Percentiles rank a stretch among this genome's conserved stretches.
These are phyloP conservation scores for Emergomyces orientalis DNA, from an alignment of 2,329 filamentous ascomycete genomes.

Conservation along the genomic window DNA sequence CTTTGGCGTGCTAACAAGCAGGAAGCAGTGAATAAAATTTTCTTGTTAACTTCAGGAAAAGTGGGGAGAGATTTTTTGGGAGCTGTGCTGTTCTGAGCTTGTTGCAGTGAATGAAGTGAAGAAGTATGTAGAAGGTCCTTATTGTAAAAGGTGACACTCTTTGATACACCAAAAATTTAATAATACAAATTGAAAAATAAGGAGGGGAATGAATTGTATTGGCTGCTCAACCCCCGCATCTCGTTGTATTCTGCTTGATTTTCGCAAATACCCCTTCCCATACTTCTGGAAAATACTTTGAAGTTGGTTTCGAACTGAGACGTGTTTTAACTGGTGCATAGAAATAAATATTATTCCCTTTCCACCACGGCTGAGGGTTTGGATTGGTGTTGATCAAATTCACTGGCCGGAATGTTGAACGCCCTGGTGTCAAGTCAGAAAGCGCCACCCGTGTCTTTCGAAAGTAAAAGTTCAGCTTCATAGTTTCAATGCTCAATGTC, in stretches of 20 bases:
- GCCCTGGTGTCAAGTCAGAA: constrained; percentile 32
- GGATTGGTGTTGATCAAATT: constrained; percentile 34
- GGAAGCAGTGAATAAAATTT: not conserved
- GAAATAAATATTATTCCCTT: constrained; percentile 31
- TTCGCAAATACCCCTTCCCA: constrained; percentile 37
- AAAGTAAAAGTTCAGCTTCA: constrained; percentile 37
- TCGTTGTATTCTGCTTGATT: constrained; percentile 22
- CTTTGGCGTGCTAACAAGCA: not conserved
- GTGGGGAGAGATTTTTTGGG: too few species aligned
- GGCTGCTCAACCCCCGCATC: not conserved
- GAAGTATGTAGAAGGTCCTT: not conserved
- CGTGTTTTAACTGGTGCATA: constrained; percentile 32
- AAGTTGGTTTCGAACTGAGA: constrained; percentile 27
- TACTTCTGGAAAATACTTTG: constrained; percentile 35
- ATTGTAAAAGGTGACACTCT: not conserved
- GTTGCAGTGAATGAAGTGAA: not conserved
- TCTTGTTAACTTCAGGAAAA: not conserved
- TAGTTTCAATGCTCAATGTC: constrained; percentile 37
- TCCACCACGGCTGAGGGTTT: constrained; percentile 30
- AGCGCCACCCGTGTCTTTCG: constrained; percentile 35
- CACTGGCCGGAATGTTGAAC: constrained; percentile 31
- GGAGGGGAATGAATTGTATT: not conserved
- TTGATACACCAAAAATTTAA: not conserved
- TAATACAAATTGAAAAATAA: not conserved
- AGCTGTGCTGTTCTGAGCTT: not conserved